Conservation (phyloP, 1,284 basidiomycete species). For the Singerocomus rubriflavus region DNA sequence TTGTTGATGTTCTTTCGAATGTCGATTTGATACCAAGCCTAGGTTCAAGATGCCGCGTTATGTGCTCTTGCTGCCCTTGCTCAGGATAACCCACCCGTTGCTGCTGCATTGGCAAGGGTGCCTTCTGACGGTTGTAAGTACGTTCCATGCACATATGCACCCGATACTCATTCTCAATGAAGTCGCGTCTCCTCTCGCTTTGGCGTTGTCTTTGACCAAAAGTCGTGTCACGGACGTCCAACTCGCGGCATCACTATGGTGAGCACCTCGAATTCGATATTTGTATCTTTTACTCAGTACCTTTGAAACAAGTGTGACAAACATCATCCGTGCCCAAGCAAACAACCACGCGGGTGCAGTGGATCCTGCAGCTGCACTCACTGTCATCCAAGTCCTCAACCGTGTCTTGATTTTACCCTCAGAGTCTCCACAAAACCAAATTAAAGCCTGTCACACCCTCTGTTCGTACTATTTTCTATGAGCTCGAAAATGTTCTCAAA, state of each 20-base stretch:
- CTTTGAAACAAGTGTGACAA: conserved; percentile 44
- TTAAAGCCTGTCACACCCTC: conserved; percentile 69
- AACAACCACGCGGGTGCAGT: conserved; percentile 28
- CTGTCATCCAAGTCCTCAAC: conserved; percentile 62
- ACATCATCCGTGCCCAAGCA: conserved; percentile 50
- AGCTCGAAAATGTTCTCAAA: neutral
- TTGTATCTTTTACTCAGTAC: neutral
- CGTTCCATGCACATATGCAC: conserved; percentile 1
- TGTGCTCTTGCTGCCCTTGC: conserved; percentile 67
- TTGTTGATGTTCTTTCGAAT: neutral
- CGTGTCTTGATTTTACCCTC: conserved; percentile 46
- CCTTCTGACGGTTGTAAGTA: conserved; percentile 40
- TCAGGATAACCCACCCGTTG: conserved; percentile 59
- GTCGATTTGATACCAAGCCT: neutral
- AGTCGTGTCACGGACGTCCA: conserved; percentile 57
- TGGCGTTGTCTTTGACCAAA: conserved; percentile 48
- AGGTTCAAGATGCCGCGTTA: conserved; percentile 72
- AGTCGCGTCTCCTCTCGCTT: conserved; percentile 37
- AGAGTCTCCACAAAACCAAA: conserved; percentile 43
- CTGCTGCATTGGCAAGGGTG: conserved; percentile 44
- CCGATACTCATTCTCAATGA: conserved; percentile 1
- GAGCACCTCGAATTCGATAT: conserved; percentile 12
- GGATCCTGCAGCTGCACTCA: conserved; percentile 47
- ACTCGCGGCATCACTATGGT: conserved; percentile 69
- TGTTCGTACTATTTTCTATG: conserved; percentile 41